Evolutionary conservation across 2,329 filamentous ascomycete genomes (phyloP).

Genomic region (Zasmidium angulare): DNA sequence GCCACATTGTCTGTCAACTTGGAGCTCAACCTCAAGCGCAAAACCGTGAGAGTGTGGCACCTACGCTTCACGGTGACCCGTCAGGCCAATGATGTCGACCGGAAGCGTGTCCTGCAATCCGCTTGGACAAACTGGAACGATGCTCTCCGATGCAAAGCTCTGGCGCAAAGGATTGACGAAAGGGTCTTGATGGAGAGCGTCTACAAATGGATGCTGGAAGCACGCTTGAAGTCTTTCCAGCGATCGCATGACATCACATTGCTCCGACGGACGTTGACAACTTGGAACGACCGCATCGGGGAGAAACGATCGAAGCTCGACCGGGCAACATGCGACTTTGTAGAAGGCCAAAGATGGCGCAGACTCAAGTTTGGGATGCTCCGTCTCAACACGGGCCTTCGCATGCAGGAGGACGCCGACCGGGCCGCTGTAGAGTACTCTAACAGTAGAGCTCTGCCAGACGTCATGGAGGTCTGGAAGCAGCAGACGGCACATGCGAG

Average conservation of each 20-base stretch:
- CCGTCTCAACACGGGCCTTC: slow-evolving; percentile 29
- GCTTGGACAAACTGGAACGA: slow-evolving; percentile 65
- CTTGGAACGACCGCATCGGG: slow-evolving; percentile 17
- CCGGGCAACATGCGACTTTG: slow-evolving; percentile 24
- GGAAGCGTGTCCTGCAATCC: slow-evolving; percentile 54
- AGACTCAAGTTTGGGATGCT: slow-evolving; percentile 29
- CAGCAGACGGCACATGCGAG: slow-evolving; percentile 43
- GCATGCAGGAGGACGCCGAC: slow-evolving; percentile 35
- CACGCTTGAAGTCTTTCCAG: slow-evolving; percentile 41
- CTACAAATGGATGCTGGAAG: slow-evolving; percentile 62
- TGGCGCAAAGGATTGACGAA: slow-evolving; percentile 55
- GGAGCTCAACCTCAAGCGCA: slow-evolving; percentile 46
- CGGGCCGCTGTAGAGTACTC: slow-evolving; percentile 43
- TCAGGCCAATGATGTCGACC: slow-evolving; percentile 52
- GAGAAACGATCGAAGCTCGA: slow-evolving; percentile 15
- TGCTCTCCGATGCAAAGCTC: slow-evolving; percentile 53
- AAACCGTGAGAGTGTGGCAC: slow-evolving; percentile 52
- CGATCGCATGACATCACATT: slow-evolving; percentile 35
- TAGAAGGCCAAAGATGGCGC: slow-evolving; percentile 29
- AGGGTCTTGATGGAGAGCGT: slow-evolving; percentile 56
- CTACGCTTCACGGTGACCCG: slow-evolving; percentile 37
- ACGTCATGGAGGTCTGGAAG: slow-evolving; percentile 37
- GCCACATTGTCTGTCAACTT: slow-evolving; percentile 46
- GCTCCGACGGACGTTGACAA: slow-evolving; percentile 18
- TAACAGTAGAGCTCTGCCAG: slow-evolving; percentile 41